Percentiles rank a stretch among this genome's conserved stretches.
These are phyloP conservation scores for Nissolia schottii DNA, from an alignment of 306 rosid species.

Conservation along the genomic window DNA sequence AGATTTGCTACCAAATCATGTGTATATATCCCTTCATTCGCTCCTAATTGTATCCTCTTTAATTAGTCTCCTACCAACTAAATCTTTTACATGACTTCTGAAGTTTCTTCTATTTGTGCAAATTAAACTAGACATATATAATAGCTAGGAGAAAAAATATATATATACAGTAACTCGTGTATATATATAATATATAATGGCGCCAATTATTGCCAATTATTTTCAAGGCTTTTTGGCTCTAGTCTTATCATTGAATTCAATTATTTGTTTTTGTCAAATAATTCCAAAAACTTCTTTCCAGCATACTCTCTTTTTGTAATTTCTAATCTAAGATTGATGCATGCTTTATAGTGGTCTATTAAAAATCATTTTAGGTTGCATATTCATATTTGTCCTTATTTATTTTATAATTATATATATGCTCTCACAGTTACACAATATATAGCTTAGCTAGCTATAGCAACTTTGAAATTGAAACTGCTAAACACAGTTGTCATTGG, in stretches of 20 bases:
- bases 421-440: conserved; percentile 12
- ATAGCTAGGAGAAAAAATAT: conserved; percentile 3
- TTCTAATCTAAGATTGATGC: conserved; percentile 34
- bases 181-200: conserved; percentile 12
- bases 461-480: conserved; percentile 22
- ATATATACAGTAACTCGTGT: no score
- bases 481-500: not conserved
- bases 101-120: conserved; percentile 31
- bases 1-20: conserved; percentile 47
- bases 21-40: conserved; percentile 42
- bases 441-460: conserved; percentile 5
- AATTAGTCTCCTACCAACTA: conserved; percentile 34
- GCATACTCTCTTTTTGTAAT: conserved; percentile 10
- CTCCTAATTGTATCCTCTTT: conserved; percentile 33
- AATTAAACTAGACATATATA: not conserved
- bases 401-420: conserved; percentile 23
- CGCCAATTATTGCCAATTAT: conserved; percentile 46
- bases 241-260: conserved; percentile 43
- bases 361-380: conserved; percentile 29
- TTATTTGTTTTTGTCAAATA: conserved; percentile 39
- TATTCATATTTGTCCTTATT: conserved; percentile 31
- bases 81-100: conserved; percentile 27
- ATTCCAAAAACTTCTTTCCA: conserved; percentile 39
- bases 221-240: conserved; percentile 28
- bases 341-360: conserved; percentile 41